These are phyloP conservation scores for Glebionis coronaria DNA, from an alignment of 129 eudicot species.

Conservation along the genomic window DNA sequence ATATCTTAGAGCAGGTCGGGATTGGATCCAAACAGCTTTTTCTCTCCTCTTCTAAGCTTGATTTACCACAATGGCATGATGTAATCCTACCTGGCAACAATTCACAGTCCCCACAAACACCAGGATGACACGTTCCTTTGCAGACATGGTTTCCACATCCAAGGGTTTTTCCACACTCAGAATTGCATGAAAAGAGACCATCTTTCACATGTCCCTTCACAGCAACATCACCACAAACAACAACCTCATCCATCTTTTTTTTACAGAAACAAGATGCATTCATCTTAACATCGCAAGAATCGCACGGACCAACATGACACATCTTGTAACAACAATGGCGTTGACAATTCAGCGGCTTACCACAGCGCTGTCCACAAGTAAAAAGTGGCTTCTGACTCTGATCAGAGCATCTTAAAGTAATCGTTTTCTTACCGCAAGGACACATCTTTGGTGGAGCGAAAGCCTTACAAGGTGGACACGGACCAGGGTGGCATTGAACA, in stretches of 20 bases:
- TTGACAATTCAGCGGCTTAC: too few relatives aligned
- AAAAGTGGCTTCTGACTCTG: too few relatives aligned
- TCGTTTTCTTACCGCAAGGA: too few relatives aligned
- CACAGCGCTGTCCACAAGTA: too few relatives aligned
- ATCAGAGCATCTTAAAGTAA: too few relatives aligned
- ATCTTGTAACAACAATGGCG: too few relatives aligned
- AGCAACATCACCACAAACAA: constrained; percentile 76
- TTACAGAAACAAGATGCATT: constrained; percentile 76
- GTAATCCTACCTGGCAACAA: constrained; percentile 57
- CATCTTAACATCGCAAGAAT: constrained; percentile 45
- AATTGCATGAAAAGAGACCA: constrained; percentile 70
- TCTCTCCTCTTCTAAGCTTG: constrained; percentile 50
- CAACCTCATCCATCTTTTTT: constrained; percentile 51
- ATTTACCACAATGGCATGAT: constrained; percentile 87
- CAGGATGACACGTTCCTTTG: constrained; percentile 25
- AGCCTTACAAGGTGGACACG: too few relatives aligned
- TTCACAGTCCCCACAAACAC: too few relatives aligned
- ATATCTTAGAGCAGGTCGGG: constrained; percentile 69
- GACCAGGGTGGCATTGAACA: too few relatives aligned
- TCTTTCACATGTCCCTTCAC: constrained; percentile 17
- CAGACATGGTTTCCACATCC: constrained; percentile 80
- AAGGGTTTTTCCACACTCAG: constrained; percentile 54
- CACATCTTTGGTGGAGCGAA: too few relatives aligned
- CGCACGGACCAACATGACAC: too few relatives aligned
- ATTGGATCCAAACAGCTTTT: constrained; percentile 77